Percentiles rank a stretch among this genome's conserved stretches.
Conservation (phyloP, 306 rosid genomes). For the Ammopiptanthus mongolicus region DNA sequence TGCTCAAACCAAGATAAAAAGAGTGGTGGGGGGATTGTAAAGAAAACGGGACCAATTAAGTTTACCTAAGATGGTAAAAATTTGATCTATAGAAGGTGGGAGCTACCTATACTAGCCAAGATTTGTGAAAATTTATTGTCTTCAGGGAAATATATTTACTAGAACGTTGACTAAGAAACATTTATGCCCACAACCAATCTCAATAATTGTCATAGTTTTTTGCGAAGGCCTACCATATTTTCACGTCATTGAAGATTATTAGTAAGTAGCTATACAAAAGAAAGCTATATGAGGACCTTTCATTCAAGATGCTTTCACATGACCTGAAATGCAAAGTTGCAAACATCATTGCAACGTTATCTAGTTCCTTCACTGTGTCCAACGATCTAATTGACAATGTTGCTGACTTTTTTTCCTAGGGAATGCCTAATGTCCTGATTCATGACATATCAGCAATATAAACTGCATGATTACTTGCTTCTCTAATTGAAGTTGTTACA, state of each 20-base stretch:
- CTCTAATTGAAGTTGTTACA: conserved; percentile 1
- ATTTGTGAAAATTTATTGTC: background rate
- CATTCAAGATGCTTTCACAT: conserved; percentile 1
- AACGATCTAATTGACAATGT: conserved; percentile 1
- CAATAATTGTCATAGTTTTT: conserved; percentile 1
- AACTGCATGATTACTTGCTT: background rate
- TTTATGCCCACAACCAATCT: background rate
- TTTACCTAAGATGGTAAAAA: background rate
- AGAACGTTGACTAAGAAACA: conserved; percentile 9
- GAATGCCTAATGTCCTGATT: background rate
- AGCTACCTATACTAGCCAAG: background rate
- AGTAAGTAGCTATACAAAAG: background rate
- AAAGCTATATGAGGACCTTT: background rate
- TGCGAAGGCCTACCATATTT: background rate
- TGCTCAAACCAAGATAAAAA: background rate
- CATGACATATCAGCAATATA: conserved; percentile 7
- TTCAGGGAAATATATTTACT: background rate
- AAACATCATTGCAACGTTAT: conserved; percentile 17
- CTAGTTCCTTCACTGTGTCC: conserved; percentile 3
- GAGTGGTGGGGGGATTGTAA: background rate
- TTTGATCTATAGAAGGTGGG: background rate
- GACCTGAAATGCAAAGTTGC: background rate
- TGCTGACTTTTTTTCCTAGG: background rate
- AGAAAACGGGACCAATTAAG: background rate
- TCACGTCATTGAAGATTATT: background rate